A percentile compares a stretch with the other conserved stretches of the same genome.
Conservation (phyloP, 73 alveolate genomes). For the Tetrahymena elliotti region DNA sequence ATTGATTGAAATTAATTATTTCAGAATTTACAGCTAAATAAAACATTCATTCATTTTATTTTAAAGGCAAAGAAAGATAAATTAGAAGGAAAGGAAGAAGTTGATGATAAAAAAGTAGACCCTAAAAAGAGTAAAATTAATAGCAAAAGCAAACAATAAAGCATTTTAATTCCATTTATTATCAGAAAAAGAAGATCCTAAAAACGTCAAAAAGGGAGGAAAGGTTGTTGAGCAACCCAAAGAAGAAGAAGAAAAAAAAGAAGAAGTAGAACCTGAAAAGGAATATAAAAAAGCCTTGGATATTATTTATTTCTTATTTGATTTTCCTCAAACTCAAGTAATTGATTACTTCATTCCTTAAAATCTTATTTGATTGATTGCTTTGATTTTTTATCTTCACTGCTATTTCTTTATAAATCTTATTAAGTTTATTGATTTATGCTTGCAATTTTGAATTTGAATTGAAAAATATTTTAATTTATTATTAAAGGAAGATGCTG, state of each 20-base stretch:
- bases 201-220: constrained; percentile 38
- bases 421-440: background rate
- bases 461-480: background rate
- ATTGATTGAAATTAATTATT: background rate
- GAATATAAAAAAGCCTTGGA: constrained; percentile 32
- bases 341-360: background rate
- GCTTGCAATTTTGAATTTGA: background rate
- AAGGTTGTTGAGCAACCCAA: constrained; percentile 19
- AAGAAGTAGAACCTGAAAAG: constrained; percentile 20
- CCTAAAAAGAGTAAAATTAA: background rate
- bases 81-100: background rate
- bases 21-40: background rate
- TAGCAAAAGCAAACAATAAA: background rate
- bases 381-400: background rate
- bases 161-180: background rate
- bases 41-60: background rate
- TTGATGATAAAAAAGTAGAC: background rate
- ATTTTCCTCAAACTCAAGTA: constrained; percentile 15
- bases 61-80: background rate
- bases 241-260: constrained; percentile 13
- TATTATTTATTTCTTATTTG: constrained; percentile 4
- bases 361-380: background rate
- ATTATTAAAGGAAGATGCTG: background rate
- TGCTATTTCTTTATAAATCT: background rate
- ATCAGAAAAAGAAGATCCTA: constrained; percentile 18